These are phyloP conservation scores for Cenchrus fungigraminus DNA, from an alignment of 176 grass and related monocot species.

Conservation along the genomic window DNA sequence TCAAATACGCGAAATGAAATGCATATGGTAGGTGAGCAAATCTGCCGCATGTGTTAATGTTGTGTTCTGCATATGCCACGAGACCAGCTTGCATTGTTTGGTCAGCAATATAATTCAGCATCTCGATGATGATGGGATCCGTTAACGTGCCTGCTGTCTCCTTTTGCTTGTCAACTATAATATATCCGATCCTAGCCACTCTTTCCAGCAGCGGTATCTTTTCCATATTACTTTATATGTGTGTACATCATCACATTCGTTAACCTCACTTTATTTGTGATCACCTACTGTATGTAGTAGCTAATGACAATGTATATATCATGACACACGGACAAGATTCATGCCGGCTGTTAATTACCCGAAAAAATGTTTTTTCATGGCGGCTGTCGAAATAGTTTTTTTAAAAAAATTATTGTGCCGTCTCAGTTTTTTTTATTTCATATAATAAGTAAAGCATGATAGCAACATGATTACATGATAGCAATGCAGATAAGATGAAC, in stretches of 20 bases:
- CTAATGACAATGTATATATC: neutral
- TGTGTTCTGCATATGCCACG: too few relatives aligned
- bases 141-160: neutral
- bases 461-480: neutral
- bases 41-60: neutral
- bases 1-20: neutral
- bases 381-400: neutral
- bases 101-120: neutral
- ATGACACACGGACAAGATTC: neutral
- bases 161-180: neutral
- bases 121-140: neutral
- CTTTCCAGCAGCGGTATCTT: neutral
- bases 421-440: neutral
- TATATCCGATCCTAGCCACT: neutral
- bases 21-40: neutral
- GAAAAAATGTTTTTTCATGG: neutral
- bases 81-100: neutral
- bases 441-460: neutral
- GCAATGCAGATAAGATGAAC: neutral
- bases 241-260: neutral
- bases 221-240: neutral
- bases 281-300: neutral
- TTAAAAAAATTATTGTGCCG: neutral
- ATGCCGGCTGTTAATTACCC: neutral
- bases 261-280: neutral